Percentiles rank a stretch among this genome's conserved stretches.
Evolutionary conservation across 331 rosid genomes (phyloP).

Genomic region (Malus hybrid): DNA sequence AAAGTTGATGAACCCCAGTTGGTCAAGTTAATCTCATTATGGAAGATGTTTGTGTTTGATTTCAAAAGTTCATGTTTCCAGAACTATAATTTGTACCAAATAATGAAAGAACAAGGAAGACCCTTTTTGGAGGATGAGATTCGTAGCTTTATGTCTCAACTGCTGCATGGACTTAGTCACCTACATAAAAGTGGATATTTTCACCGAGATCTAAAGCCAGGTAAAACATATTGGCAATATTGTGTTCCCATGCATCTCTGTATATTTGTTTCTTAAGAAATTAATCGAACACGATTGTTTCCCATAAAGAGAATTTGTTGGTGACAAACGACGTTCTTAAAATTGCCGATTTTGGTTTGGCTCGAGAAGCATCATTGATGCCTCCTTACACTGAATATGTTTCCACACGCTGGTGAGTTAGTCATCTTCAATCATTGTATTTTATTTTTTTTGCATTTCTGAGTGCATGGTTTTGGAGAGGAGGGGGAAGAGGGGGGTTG

Average conservation of each 20-base stretch:
- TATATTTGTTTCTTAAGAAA: conserved; percentile 1
- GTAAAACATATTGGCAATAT: conserved; percentile 25
- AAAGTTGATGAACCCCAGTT: conserved; percentile 14
- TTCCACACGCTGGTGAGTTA: conserved; percentile 82
- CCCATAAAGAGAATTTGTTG: conserved; percentile 62
- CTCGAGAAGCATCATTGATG: conserved; percentile 71
- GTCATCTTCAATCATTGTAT: neutral
- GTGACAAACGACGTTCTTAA: conserved; percentile 67
- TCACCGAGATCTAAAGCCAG: conserved; percentile 87
- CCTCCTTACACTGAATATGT: conserved; percentile 93
- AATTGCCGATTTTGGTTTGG: conserved; percentile 83
- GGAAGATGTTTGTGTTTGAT: conserved; percentile 21
- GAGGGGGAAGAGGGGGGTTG: neutral
- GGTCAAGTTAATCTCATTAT: neutral
- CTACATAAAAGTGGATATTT: conserved; percentile 70
- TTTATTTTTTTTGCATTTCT: neutral
- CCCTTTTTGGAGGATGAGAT: conserved; percentile 74
- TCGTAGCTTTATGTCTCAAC: conserved; percentile 59
- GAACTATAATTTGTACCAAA: conserved; percentile 71
- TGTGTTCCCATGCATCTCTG: conserved; percentile 10
- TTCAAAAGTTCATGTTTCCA: conserved; percentile 28
- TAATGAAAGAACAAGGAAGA: conserved; percentile 60
- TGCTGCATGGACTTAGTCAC: conserved; percentile 63
- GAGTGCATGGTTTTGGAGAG: neutral
- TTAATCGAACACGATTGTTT: conserved; percentile 1